Evolutionary conservation across 2,329 filamentous ascomycete species (phyloP), one percentile per base, ranked within the genome.

Genomic region (Xylariales sp.): DNA sequence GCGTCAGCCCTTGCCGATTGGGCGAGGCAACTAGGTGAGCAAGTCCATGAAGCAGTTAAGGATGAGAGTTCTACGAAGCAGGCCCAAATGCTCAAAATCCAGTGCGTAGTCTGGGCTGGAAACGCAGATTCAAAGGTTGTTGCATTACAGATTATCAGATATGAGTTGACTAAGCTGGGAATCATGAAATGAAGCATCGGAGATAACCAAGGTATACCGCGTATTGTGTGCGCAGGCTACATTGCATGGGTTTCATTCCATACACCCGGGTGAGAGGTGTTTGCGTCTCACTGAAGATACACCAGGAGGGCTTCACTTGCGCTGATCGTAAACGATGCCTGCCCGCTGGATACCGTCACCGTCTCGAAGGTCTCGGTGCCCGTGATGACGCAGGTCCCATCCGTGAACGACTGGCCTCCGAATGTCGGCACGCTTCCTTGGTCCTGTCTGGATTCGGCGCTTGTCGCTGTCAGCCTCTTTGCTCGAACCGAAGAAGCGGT

Each of bases 271-370:
- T 16, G 4, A 34, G 7, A 20, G n/a, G 5, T 8, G 16, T 36
- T 10, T 11, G 7, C 12, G 7, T 4, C 6, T 39, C 31, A 57
- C 47, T 68, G 49, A 37, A 76, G 45, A 53, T 73, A 70, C 18
- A 75, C 60, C 35, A 76, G 43, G 42, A 75, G 51, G 4, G 70
- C 71, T 51, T 76, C 72, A 5, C 66, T 67, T 5, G 70, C 72
- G 15, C 54, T 55, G 16, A 76, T 42, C 1, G 55, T 59, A 39
- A 71, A 66, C 0, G 60, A 68, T 2, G 58, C 65, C 31, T 59
- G 51, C 1, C 66, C 66, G n/a, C 51, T 53, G 11, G 47, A 53
- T 4, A 68, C 63, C 5, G 40, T 33, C 4, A 53, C 45, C 5
- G 47, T 59, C 52, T 73, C 69, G 25, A 55, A 59, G 25, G 40